These are phyloP conservation scores for Mariannaea sp. DNA, from an alignment of 2,329 filamentous ascomycete genomes.

Conservation along the genomic window DNA sequence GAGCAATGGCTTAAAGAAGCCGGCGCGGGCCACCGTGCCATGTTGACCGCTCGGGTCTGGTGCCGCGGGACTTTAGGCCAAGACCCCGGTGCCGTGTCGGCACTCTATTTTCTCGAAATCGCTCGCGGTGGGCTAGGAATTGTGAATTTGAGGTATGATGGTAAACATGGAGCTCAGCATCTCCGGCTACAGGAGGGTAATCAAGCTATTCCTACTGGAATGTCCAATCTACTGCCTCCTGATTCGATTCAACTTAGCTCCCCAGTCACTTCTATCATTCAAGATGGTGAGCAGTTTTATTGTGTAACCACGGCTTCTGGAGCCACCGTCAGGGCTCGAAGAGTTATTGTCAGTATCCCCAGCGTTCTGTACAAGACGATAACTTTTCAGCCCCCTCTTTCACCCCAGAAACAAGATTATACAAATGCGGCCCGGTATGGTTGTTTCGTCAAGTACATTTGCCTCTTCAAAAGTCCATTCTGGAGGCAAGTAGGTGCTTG, in stretches of 20 bases:
- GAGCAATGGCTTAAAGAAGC: slow-evolving; percentile 6
- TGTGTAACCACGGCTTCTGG: not conserved
- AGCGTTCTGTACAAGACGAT: slow-evolving; percentile 9
- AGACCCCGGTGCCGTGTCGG: slow-evolving; percentile 20
- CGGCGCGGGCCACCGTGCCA: not conserved
- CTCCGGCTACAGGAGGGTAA: slow-evolving; percentile 21
- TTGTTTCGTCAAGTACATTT: slow-evolving; percentile 22
- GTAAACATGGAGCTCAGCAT: slow-evolving; percentile 19
- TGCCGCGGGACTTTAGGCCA: slow-evolving; percentile 19
- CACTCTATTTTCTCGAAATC: slow-evolving; percentile 20
- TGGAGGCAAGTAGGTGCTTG: slow-evolving; percentile 16
- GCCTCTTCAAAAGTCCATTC: slow-evolving; percentile 22
- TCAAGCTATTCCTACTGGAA: slow-evolving; percentile 10
- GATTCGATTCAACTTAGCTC: not conserved
- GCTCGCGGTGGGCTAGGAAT: slow-evolving; percentile 19
- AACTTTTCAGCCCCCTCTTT: slow-evolving; percentile 8
- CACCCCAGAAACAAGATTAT: not conserved
- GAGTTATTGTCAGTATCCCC: slow-evolving; percentile 20
- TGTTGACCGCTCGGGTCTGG: slow-evolving; percentile 18
- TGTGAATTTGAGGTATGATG: slow-evolving; percentile 20
- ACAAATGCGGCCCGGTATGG: slow-evolving; percentile 9
- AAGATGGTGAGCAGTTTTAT: not conserved
- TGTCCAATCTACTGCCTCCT: slow-evolving; percentile 1
- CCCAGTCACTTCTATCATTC: slow-evolving; percentile 1
- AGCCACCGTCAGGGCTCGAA: not conserved